Conservation (phyloP, 176 grass and related monocot species). For the Zizania latifolia region DNA sequence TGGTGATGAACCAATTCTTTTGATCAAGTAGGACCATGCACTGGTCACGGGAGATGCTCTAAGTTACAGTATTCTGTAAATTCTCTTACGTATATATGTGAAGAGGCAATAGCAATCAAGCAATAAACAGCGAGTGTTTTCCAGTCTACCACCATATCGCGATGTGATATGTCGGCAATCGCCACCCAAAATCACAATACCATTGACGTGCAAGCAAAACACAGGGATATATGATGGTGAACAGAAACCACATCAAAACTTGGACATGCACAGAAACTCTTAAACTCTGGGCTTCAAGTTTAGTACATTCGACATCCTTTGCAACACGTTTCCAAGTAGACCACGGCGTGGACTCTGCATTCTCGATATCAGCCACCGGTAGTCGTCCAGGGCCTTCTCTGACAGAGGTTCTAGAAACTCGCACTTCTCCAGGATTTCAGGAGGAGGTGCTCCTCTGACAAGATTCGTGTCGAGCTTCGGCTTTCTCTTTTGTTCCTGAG, state of each 20-base stretch:
- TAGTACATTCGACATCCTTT: conserved; percentile 27
- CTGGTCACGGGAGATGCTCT: no score
- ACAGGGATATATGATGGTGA: not conserved
- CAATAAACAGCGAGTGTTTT: not conserved
- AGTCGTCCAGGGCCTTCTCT: conserved; percentile 53
- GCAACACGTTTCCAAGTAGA: conserved; percentile 25
- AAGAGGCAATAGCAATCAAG: not conserved
- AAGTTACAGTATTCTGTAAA: conserved; percentile 1
- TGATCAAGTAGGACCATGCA: no score
- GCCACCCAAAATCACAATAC: not conserved
- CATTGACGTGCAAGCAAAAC: not conserved
- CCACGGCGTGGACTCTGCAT: conserved; percentile 39
- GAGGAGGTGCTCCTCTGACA: conserved; percentile 51
- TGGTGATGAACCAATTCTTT: no score
- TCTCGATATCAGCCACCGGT: conserved; percentile 70
- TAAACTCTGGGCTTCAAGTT: conserved; percentile 31
- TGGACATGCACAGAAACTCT: not conserved
- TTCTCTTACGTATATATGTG: not conserved
- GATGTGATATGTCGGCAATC: no score
- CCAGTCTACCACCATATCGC: not conserved
- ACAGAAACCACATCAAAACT: not conserved
- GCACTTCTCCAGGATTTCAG: conserved; percentile 69
- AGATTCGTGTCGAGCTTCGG: conserved; percentile 87
- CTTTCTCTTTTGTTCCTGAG: conserved; percentile 36
- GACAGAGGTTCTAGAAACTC: conserved; percentile 88